Evolutionary conservation across 1,284 basidiomycete genomes (phyloP).

Genomic region (Cutaneotrichosporon curvatum): DNA sequence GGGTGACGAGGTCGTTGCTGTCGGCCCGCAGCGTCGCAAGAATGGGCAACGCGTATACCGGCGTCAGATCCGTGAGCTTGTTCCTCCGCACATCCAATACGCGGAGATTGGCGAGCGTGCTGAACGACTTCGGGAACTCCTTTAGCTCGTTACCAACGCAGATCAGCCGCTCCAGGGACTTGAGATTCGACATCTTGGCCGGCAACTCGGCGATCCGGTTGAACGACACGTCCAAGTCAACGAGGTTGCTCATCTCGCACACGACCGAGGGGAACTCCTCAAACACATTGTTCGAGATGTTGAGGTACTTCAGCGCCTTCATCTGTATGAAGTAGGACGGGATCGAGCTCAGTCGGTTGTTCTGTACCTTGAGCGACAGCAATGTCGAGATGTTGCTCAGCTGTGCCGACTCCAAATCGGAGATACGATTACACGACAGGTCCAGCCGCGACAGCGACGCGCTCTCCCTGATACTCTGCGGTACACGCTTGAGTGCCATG

Average conservation of each 20-base stretch:
- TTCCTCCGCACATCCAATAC: slow-evolving; percentile 79
- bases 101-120: slow-evolving; percentile 57
- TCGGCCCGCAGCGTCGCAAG: slow-evolving; percentile 66
- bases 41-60: slow-evolving; percentile 62
- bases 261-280: slow-evolving; percentile 70
- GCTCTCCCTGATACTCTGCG: slow-evolving; percentile 72
- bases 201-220: slow-evolving; percentile 82
- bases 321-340: slow-evolving; percentile 79
- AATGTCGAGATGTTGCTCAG: slow-evolving; percentile 73
- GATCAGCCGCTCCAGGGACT: slow-evolving; percentile 65
- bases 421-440: slow-evolving; percentile 87
- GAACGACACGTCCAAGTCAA: slow-evolving; percentile 90
- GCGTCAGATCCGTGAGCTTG: slow-evolving; percentile 64
- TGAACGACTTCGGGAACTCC: slow-evolving; percentile 64
- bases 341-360: slow-evolving; percentile 83
- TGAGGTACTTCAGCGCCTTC: slow-evolving; percentile 65
- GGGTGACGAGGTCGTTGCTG: slow-evolving; percentile 69
- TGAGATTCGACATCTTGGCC: slow-evolving; percentile 66
- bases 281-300: slow-evolving; percentile 97
- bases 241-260: slow-evolving; percentile 63
- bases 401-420: slow-evolving; percentile 77
- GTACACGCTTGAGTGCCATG: slow-evolving; percentile 92
- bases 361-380: slow-evolving; percentile 70
- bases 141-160: slow-evolving; percentile 82
- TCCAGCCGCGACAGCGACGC: slow-evolving; percentile 74